Evolutionary conservation across 2,329 filamentous ascomycete species (phyloP).

Genomic region (Acrodontium crateriforme): DNA sequence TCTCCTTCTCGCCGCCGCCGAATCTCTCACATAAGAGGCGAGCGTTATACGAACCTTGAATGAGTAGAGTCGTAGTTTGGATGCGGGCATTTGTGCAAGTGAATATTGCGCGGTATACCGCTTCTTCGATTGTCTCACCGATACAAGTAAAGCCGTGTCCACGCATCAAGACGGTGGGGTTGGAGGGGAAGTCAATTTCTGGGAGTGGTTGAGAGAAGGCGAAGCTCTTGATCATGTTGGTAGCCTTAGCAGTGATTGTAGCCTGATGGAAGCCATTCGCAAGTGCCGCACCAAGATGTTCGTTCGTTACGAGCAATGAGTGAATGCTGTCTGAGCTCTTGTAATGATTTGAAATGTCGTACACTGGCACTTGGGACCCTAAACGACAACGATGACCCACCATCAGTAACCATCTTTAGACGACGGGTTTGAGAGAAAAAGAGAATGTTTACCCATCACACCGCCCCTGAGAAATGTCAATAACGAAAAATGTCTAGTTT

Average conservation of each 20-base stretch:
- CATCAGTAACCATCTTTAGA: not conserved
- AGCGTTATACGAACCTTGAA: slow-evolving; percentile 25
- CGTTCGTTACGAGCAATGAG: slow-evolving; percentile 21
- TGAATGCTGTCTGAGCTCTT: slow-evolving; percentile 15
- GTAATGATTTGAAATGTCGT: slow-evolving; percentile 22
- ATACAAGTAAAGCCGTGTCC: slow-evolving; percentile 33
- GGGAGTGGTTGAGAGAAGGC: slow-evolving; percentile 11
- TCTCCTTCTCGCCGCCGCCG: slow-evolving; percentile 27
- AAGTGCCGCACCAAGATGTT: slow-evolving; percentile 20
- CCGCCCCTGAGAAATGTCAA: slow-evolving; percentile 33
- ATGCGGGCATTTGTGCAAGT: slow-evolving; percentile 26
- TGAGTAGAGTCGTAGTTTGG: slow-evolving; percentile 25
- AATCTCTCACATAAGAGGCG: slow-evolving; percentile 26
- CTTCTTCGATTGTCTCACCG: slow-evolving; percentile 29
- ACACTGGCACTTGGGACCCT: slow-evolving; percentile 15
- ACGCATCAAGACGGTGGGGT: slow-evolving; percentile 24
- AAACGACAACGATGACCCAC: not conserved
- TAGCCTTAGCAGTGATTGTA: slow-evolving; percentile 13
- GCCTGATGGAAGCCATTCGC: slow-evolving; percentile 19
- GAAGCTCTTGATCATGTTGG: slow-evolving; percentile 18
- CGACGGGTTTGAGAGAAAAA: not conserved
- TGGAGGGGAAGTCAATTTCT: slow-evolving; percentile 10
- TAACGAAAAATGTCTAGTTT: no score
- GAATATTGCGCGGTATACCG: slow-evolving; percentile 32
- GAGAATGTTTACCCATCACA: slow-evolving; percentile 23